These are phyloP conservation scores for Platanus orientalis DNA, from an alignment of 164 flowering plant species.

Conservation along the genomic window DNA sequence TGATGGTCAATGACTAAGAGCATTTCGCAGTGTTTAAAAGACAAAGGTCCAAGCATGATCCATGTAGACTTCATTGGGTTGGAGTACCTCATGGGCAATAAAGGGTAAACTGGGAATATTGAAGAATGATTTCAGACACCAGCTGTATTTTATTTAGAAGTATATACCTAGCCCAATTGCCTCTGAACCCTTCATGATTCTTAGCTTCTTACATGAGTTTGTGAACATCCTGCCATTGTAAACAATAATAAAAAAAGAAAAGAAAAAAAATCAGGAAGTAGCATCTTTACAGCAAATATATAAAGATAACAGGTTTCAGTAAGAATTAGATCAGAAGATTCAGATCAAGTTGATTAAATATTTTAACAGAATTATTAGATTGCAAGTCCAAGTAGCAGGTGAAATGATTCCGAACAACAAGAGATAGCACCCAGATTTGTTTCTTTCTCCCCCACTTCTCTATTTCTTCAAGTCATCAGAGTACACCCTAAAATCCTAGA, in stretches of 20 bases:
- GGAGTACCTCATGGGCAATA: too few species aligned
- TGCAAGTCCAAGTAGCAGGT: constrained; percentile 7
- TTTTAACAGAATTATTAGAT: constrained; percentile 2
- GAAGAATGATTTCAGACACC: constrained; percentile 1
- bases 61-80: constrained; percentile 5
- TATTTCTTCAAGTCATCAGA: neutral
- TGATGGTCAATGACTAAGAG: too few species aligned
- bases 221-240: constrained; percentile 73
- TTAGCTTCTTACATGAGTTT: constrained; percentile 53
- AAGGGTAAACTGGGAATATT: constrained; percentile 1
- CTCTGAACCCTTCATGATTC: constrained; percentile 79
- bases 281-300: constrained; percentile 7
- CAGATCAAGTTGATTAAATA: constrained; percentile 7
- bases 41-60: too few species aligned
- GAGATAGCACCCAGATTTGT: neutral
- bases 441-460: neutral
- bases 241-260: too few species aligned
- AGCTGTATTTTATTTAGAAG: constrained; percentile 1
- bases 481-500: neutral
- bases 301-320: neutral
- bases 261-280: constrained; percentile 1
- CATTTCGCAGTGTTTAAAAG: too few species aligned
- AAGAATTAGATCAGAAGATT: constrained; percentile 11
- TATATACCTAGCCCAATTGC: constrained; percentile 69
- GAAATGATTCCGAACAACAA: constrained; percentile 1